These are phyloP conservation scores for Gossypium australe DNA, from an alignment of 345 rosid species.

Conservation along the genomic window DNA sequence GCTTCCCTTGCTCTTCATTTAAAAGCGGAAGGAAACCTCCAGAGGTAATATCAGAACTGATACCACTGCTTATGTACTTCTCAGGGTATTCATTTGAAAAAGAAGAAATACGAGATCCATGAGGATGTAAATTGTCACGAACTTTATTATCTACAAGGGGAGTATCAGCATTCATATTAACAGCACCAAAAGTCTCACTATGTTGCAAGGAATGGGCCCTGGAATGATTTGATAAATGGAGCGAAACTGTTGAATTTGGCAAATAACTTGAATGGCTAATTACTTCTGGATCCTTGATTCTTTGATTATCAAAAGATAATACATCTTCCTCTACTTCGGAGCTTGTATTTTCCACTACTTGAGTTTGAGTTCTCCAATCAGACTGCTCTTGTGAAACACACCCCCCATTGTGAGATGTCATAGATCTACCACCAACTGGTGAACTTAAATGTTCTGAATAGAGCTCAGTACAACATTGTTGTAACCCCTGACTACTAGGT, in stretches of 20 bases:
- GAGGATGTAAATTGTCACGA: conserved; percentile 20
- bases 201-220: conserved; percentile 40
- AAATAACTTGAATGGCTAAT: conserved; percentile 28
- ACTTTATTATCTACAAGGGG: conserved; percentile 30
- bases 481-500: conserved; percentile 29
- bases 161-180: conserved; percentile 29
- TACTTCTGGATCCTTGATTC: conserved; percentile 58
- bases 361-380: conserved; percentile 41
- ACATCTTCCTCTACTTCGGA: conserved; percentile 55
- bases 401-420: conserved; percentile 22
- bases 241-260: conserved; percentile 36
- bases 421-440: conserved; percentile 22
- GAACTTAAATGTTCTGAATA: conserved; percentile 23
- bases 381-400: conserved; percentile 24
- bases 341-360: conserved; percentile 12
- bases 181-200: conserved; percentile 18
- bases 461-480: conserved; percentile 27
- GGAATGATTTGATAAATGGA: conserved; percentile 33
- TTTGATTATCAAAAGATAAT: conserved; percentile 49
- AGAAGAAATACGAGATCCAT: conserved; percentile 27
- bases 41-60: conserved; percentile 28
- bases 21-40: conserved; percentile 31
- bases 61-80: conserved; percentile 24
- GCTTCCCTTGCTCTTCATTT: conserved; percentile 28
- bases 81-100: conserved; percentile 46